Evolutionary conservation across 2,329 filamentous ascomycete species (phyloP), one percentile per base, ranked within the genome.

Genomic region (Pyrenochaeta sp.): DNA sequence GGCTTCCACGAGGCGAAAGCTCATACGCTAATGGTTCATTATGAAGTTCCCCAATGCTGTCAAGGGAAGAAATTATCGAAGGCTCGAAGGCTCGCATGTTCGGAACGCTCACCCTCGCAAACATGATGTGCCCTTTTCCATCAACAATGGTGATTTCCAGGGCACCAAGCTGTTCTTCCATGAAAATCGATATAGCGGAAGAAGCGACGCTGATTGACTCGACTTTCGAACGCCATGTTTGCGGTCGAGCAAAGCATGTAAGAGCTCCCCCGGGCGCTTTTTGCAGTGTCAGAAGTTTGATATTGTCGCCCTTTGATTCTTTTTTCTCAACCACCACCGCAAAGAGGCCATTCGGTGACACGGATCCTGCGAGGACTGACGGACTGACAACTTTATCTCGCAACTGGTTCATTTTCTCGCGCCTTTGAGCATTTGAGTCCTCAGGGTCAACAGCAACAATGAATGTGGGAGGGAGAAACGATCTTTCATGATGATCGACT

Each of bases 101-200:
- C 22, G 41, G 49, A 10, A 56, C 50, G 28, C 48, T 55, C 21
- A 58, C 36, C 4, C 45, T 39, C 9, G 50, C 51, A 27, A 18
- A 48, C 3, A 51, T 19, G 3, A 61, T 17, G 39, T 53, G 41
- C 3, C 55, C 48, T 6, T 39, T 41, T 19, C 53, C 49, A 31
- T 61, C 55, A 14, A 58, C 46, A 2, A 54, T 55, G n/a, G 41
- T 43, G 17, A 61, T 41, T 8, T 58, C 40, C 13, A 61, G 38
- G n/a, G 40, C 32, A n/a, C 41, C 44, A 8, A 43, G 6, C 9
- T 34, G 29, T 36, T 61, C 58, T 29, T 44, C 34, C 10, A 58
- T 38, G 2, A 31, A 44, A 2, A 61, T 45, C 3, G 58, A 58
- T 28, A 60, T 51, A 19, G 24, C 44, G 14, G 48, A 35, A 9